Percentiles rank a stretch among this genome's conserved stretches.
Conservation (phyloP, 2,329 filamentous ascomycete genomes). For the Zymoseptoria crescenta region DNA sequence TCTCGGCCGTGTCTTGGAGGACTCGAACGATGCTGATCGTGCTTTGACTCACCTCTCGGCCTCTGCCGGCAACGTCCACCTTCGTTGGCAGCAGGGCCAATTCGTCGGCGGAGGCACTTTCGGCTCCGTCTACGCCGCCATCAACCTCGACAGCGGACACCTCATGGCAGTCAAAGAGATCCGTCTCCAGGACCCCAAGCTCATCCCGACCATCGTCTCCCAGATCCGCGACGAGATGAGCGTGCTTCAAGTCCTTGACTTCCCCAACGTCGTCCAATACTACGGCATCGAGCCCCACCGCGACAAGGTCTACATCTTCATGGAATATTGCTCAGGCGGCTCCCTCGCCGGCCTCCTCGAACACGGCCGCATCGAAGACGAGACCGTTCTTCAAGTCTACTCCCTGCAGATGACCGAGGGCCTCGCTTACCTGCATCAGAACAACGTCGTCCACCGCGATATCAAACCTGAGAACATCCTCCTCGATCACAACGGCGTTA, state of each 20-base stretch:
- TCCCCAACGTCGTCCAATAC: constrained; percentile 96
- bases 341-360: constrained; percentile 84
- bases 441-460: constrained; percentile 87
- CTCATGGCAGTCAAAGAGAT: constrained; percentile 99
- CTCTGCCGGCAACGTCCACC: constrained; percentile 86
- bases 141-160: constrained; percentile 92
- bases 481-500: constrained; percentile 93
- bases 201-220: constrained; percentile 86
- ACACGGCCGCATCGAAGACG: constrained; percentile 94
- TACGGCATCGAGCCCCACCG: constrained; percentile 96
- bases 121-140: constrained; percentile 92
- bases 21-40: constrained; percentile 89
- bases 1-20: constrained; percentile 83
- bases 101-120: constrained; percentile 96
- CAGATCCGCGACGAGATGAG: constrained; percentile 98
- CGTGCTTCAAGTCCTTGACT: constrained; percentile 87
- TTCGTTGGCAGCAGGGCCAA: constrained; percentile 98
- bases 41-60: constrained; percentile 90
- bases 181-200: constrained; percentile 86
- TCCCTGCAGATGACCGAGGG: constrained; percentile 89
- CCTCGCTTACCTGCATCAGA: constrained; percentile 84
- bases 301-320: constrained; percentile 99
- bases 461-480: constrained; percentile 98
- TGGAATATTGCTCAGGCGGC: constrained; percentile 97
- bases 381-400: constrained; percentile 96